phyloP scores from a whole-genome alignment of 129 eudicot species.

The Erigeron canadensis region DNA sequence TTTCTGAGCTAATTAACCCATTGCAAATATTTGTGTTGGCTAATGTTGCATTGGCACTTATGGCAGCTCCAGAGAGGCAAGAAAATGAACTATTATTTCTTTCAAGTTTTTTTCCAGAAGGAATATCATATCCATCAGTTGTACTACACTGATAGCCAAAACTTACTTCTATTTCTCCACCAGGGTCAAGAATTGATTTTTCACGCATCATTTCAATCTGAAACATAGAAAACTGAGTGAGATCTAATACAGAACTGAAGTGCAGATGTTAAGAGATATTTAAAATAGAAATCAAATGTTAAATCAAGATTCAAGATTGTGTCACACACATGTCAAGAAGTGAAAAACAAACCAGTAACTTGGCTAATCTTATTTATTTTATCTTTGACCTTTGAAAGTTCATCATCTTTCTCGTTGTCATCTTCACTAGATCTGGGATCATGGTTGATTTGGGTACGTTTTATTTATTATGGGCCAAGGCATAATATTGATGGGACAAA shows the following conservation, averaged over 20 bases:
- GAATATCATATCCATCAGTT: conserved; percentile 50
- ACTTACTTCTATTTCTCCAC: conserved; percentile 78
- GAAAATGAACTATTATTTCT: conserved; percentile 75
- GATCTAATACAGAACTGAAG: not conserved
- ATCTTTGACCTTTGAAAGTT: not conserved
- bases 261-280: too few relatives aligned
- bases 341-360: not conserved
- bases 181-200: conserved; percentile 48
- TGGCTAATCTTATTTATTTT: not conserved
- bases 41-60: conserved; percentile 89
- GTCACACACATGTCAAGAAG: not conserved
- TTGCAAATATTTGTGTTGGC: conserved; percentile 95
- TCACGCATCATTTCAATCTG: conserved; percentile 51
- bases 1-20: conserved; percentile 82
- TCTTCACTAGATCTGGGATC: not conserved
- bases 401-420: not conserved
- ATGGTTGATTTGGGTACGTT: not conserved
- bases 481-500: not conserved
- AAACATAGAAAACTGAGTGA: conserved; percentile 8
- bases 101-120: conserved; percentile 43
- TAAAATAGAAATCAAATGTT: too few relatives aligned
- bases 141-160: conserved; percentile 78
- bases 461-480: not conserved
- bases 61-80: conserved; percentile 92
- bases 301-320: not conserved